Evolutionary conservation across 129 eudicot species (phyloP), one percentile per base, ranked within the genome.

Genomic region (Lonicera japonica): DNA sequence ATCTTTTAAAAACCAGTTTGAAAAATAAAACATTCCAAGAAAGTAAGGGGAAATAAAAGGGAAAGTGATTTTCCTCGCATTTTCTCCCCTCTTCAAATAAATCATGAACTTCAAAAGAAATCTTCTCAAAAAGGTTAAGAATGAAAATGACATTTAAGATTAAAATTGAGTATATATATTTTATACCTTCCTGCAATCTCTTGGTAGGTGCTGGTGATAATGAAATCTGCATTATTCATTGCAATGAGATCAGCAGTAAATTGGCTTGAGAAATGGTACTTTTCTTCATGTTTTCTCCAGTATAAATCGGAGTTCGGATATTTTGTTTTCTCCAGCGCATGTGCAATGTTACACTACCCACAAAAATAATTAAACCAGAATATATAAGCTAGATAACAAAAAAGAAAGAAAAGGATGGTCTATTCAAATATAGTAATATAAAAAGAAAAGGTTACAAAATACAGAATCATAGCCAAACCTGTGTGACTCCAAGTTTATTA

Each of bases 221-320:
- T 75, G 55, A 75, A 75, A 56, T 75, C 80, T 21, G 80, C 61
- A 38, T 64, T 57, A 54, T 75, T 75, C 80, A 75, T 69, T 17
- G 80, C 75, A 25, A 62, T 48, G 14, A 75, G 71, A 75, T 75
- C 80, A 39, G 80, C 75, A 4, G 75, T 75, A 54, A 75, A 75
- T 48, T 75, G 80, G 60, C 80, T 63, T 4, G 75, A 75, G 53
- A 75, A 75, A 47, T 75, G 80, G 56, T 75, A 75, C 75, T 69
- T 75, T 21, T 75, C 75, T 46, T 75, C 80, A 9, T 56, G 52
- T 34, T 64, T 55, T 63, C 46, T 69, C 80, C 80, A 75, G 55
- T 75, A 69, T 8, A 69, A 2, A 36, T 75, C 75, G 21, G 80
- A 75, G 40, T 75, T 56, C 2, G 75, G 80, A 56, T 75, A 75